phyloP scores from a whole-genome alignment of 495 filamentous ascomycete genomes.

The Talaromyces proteolyticus region DNA sequence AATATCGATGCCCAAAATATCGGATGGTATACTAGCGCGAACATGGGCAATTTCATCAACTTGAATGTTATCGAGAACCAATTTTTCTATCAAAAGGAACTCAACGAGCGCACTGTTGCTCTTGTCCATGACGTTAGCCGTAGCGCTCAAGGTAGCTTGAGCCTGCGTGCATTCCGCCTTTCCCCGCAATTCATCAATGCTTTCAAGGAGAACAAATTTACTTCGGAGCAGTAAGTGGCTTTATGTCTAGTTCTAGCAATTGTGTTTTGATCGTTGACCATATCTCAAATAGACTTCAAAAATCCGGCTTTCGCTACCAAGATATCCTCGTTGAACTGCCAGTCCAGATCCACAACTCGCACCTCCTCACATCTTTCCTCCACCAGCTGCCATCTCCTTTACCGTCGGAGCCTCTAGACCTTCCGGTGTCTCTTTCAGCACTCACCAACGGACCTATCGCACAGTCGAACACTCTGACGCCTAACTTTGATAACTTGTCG shows the following conservation, averaged over 20 bases:
- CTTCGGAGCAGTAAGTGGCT: constrained; percentile 71
- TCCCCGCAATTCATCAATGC: constrained; percentile 85
- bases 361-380: constrained; percentile 90
- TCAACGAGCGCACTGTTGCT: constrained; percentile 89
- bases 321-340: constrained; percentile 92
- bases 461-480: constrained; percentile 59
- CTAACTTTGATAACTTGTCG: constrained; percentile 83
- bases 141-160: constrained; percentile 86
- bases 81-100: constrained; percentile 88
- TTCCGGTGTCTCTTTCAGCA: constrained; percentile 71
- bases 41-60: constrained; percentile 97
- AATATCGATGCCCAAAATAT: constrained; percentile 98
- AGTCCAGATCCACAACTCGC: constrained; percentile 91
- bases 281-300: constrained; percentile 60
- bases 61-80: constrained; percentile 96
- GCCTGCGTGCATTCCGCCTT: constrained; percentile 83
- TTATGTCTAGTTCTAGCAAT: neutral
- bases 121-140: constrained; percentile 92
- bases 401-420: constrained; percentile 53
- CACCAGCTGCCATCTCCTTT: constrained; percentile 72
- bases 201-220: constrained; percentile 96
- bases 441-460: constrained; percentile 49
- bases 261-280: neutral
- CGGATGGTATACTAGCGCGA: constrained; percentile 97
- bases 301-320: constrained; percentile 85